Evolutionary conservation across 371 early-diverging fungal genomes (phyloP).

Genomic region (Umbelopsis sp.): DNA sequence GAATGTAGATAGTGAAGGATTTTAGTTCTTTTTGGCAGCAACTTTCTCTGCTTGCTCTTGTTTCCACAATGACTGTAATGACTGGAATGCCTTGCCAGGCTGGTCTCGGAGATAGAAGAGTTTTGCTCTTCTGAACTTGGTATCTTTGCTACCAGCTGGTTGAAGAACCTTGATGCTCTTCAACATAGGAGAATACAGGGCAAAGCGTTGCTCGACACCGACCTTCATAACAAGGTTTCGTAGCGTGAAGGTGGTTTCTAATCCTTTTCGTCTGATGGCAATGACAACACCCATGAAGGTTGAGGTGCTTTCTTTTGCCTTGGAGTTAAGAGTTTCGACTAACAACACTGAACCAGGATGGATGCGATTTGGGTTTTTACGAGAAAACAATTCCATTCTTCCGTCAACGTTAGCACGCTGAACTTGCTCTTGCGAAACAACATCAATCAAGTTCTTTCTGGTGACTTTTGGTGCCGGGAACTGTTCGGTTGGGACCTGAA

Average conservation of each 20-base stretch:
- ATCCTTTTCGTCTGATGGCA: conserved; percentile 79
- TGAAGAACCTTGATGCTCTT: conserved; percentile 76
- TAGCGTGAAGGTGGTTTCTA: conserved; percentile 79
- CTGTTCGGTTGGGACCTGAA: conserved; percentile 10
- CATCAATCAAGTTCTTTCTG: conserved; percentile 71
- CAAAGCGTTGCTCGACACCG: conserved; percentile 83
- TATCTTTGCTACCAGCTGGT: conserved; percentile 40
- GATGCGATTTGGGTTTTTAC: conserved; percentile 56
- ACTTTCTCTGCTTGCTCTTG: conserved; percentile 49
- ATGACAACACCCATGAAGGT: conserved; percentile 81
- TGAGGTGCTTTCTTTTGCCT: conserved; percentile 66
- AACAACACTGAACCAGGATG: conserved; percentile 73
- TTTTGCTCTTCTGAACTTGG: conserved; percentile 77
- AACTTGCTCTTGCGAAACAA: conserved; percentile 63
- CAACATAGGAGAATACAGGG: conserved; percentile 82
- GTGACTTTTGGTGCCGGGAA: conserved; percentile 46
- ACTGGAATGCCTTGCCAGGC: conserved; percentile 74
- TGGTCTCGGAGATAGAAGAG: conserved; percentile 80
- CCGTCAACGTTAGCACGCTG: conserved; percentile 65
- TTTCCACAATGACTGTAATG: conserved; percentile 59
- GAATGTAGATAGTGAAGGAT: background rate
- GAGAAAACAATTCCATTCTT: conserved; percentile 60
- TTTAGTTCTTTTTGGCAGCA: conserved; percentile 21
- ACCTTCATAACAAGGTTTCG: conserved; percentile 82
- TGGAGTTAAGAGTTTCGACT: conserved; percentile 74